These are phyloP conservation scores for Citrus sp. DNA, from an alignment of 345 rosid species.

Conservation along the genomic window DNA sequence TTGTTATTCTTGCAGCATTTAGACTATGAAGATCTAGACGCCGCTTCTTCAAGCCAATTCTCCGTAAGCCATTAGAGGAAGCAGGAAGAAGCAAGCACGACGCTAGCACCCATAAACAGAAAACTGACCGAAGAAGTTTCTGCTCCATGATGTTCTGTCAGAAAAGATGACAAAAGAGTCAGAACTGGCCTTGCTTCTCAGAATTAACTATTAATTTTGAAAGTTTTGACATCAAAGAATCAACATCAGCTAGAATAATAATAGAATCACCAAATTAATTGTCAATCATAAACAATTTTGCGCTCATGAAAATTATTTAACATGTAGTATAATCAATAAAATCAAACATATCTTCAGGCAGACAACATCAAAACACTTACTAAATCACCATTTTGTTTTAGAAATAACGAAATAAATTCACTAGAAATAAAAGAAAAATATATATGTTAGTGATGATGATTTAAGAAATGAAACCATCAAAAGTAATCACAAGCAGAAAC, in stretches of 20 bases:
- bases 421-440: not conserved
- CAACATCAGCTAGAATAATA: not conserved
- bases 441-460: not conserved
- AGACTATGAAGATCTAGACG: constrained; percentile 38
- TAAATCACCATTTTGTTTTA: not conserved
- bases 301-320: not conserved
- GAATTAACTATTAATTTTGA: not conserved
- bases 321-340: not conserved
- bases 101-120: constrained; percentile 43
- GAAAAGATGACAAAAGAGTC: not conserved
- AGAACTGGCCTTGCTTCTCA: not conserved
- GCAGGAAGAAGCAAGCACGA: constrained; percentile 44
- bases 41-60: constrained; percentile 66
- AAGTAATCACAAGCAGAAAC: not conserved
- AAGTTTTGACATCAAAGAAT: not conserved
- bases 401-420: not conserved
- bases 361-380: not conserved
- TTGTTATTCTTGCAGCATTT: constrained; percentile 38
- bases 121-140: constrained; percentile 22
- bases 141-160: constrained; percentile 35
- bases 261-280: not conserved
- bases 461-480: not conserved
- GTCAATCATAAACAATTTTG: not conserved
- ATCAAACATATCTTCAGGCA: not conserved
- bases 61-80: constrained; percentile 43